These are phyloP conservation scores for Tricholoma sp. DNA, from an alignment of 768 basidiomycete genomes.

Conservation along the genomic window DNA sequence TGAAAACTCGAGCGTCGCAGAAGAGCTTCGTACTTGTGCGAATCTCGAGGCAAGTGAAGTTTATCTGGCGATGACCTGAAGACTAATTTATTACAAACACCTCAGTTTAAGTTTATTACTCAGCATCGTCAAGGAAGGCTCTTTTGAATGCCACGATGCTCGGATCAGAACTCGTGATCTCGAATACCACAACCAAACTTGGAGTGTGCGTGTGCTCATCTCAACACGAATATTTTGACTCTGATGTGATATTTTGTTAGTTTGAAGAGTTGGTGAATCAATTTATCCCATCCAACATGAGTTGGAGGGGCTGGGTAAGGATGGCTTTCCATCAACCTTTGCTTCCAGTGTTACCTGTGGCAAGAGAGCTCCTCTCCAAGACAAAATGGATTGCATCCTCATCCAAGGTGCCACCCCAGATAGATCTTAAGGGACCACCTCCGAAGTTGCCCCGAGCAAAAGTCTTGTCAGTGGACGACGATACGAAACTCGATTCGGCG, in stretches of 20 bases:
- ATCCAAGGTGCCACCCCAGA: constrained; percentile 30
- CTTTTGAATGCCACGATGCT: constrained; percentile 78
- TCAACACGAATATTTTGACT: background rate
- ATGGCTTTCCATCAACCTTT: constrained; percentile 80
- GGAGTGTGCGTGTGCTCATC: constrained; percentile 53
- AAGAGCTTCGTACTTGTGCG: constrained; percentile 81
- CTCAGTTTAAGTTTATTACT: constrained; percentile 63
- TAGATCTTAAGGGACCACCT: constrained; percentile 25
- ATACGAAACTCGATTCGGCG: constrained; percentile 7
- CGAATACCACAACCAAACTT: constrained; percentile 78
- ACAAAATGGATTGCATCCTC: constrained; percentile 60
- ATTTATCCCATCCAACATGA: constrained; percentile 73
- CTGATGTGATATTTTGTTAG: constrained; percentile 27
- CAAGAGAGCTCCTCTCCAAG: constrained; percentile 72
- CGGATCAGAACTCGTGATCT: constrained; percentile 76
- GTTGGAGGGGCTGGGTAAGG: constrained; percentile 78
- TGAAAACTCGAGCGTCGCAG: constrained; percentile 74
- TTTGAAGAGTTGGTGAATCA: constrained; percentile 77
- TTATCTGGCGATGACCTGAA: constrained; percentile 14
- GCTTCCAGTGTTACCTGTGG: constrained; percentile 72
- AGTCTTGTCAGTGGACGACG: constrained; percentile 13
- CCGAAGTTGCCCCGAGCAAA: constrained; percentile 25
- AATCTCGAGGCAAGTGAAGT: constrained; percentile 53
- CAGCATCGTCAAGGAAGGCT: constrained; percentile 78
- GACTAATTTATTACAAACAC: constrained; percentile 1